phyloP scores from a whole-genome alignment of 805 yeast species.

The Debaryomyces prosopidis region DNA sequence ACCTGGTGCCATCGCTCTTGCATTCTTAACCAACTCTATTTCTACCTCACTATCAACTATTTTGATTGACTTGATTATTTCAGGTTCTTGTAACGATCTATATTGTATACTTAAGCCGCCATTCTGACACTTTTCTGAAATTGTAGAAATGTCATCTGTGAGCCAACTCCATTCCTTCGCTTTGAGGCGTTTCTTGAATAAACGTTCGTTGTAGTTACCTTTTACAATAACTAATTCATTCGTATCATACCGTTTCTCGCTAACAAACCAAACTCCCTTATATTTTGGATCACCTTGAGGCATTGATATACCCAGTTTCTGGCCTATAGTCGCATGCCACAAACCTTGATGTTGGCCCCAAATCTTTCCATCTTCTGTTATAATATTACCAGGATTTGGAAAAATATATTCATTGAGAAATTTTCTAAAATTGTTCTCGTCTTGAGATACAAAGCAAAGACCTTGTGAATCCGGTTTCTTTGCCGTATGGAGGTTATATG shows the following conservation, averaged over 20 bases:
- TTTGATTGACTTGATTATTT: conserved; percentile 26
- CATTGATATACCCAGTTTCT: conserved; percentile 73
- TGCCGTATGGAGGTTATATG: conserved; percentile 57
- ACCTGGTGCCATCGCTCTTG: conserved; percentile 86
- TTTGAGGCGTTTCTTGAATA: conserved; percentile 46
- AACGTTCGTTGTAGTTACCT: conserved; percentile 59
- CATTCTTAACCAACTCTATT: conserved; percentile 44
- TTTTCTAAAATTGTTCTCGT: conserved; percentile 60
- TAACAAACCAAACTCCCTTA: conserved; percentile 84
- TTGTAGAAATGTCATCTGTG: conserved; percentile 5
- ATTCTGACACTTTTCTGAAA: conserved; percentile 5
- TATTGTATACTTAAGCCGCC: conserved; percentile 54
- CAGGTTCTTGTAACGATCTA: conserved; percentile 70
- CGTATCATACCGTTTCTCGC: conserved; percentile 59
- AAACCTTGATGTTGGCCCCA: conserved; percentile 87
- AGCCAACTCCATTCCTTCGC: conserved; percentile 56
- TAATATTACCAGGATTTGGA: conserved; percentile 74
- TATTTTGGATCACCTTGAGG: conserved; percentile 83
- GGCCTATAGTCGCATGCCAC: conserved; percentile 97
- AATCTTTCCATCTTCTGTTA: conserved; percentile 69
- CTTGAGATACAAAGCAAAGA: conserved; percentile 80
- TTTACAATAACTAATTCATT: conserved; percentile 81
- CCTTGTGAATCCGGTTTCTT: conserved; percentile 94
- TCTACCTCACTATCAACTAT: conserved; percentile 18
- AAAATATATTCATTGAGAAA: conserved; percentile 75